Conservation (phyloP, 441 rosid species). For the Populus hybrid region DNA sequence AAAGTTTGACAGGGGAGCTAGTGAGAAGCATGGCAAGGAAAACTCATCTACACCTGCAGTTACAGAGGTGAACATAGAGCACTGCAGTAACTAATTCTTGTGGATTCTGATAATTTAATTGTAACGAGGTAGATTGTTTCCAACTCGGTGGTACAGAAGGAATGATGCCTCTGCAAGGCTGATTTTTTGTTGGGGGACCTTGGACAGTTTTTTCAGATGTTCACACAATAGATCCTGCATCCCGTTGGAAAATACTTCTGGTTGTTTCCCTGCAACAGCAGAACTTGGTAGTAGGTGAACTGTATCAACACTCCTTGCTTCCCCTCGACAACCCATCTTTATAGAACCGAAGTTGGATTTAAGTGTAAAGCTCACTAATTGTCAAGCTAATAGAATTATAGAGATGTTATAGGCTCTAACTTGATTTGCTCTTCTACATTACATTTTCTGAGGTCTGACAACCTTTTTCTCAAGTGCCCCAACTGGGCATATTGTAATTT, state of each 20-base stretch:
- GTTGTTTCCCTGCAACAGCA: not conserved
- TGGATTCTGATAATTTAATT: not conserved
- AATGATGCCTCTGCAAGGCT: not conserved
- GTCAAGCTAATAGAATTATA: not conserved
- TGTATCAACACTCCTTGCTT: not conserved
- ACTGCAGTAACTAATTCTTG: conserved; percentile 2
- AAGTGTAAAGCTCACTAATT: not conserved
- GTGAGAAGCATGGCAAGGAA: conserved; percentile 16
- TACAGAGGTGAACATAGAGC: conserved; percentile 8
- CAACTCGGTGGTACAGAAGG: not conserved
- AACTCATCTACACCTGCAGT: conserved; percentile 10
- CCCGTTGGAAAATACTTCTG: not conserved
- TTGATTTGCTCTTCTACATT: not conserved
- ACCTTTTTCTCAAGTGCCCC: no score
- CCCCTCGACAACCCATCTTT: not conserved
- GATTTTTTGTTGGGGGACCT: not conserved
- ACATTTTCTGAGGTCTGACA: no score
- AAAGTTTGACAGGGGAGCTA: conserved; percentile 34
- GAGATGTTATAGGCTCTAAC: not conserved
- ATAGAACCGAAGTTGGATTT: not conserved
- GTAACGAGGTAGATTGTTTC: not conserved
- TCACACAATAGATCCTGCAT: not conserved
- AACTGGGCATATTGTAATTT: not conserved
- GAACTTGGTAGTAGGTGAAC: not conserved
- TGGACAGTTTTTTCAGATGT: not conserved